Base-by-base conservation (phyloP, 2,329 filamentous ascomycete genomes). In the Cryphonectria radicalis region DNA sequence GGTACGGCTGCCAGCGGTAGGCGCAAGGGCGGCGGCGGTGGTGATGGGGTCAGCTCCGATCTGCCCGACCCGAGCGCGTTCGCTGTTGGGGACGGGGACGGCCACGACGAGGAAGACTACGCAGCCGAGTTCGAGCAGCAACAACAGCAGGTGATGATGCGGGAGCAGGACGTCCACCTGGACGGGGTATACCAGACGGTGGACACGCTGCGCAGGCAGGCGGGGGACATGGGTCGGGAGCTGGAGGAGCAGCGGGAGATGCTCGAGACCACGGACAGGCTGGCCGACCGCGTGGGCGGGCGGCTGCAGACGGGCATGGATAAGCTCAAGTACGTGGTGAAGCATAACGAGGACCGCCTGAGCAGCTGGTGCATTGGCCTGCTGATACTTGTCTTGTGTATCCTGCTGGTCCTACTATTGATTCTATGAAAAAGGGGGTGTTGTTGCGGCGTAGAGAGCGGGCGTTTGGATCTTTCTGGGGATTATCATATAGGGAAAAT, bases 111-210 rank as follows among this genome's bases (percentile, higher is more conserved):
- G 10, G 86, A 88, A 67, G 89, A 91, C 79, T 88, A 88, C 72
- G 95, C 95, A 76, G 90, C 91, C 22, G 91, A 91, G 76, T 95
- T 97, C 77, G 95, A 98, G 85, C 92, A 97, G 81, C 91, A 96
- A 82, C 90, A 97, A 79, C 97, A 99, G 84, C 80, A 92, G 78
- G 89, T 95, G 82, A 92, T 99, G 82, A 95, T 99, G 92, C 89
- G 92, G 75, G 94, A 98, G 81, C 96, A 99, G 84, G 96, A 99
- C 79, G 87, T 95, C 82, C 92, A 96, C 77, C 87, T 99, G 1
- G 95, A 98, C 79, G 93, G 93, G 22, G 95, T 99, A 63, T 97
- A 97, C 79, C 89, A 91, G 75, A 98, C 95, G 0, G 96, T 99
- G 35, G 95, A 95, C 2, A 98, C 94, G 79, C 82, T 99, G 78